Percentiles rank a stretch among this genome's conserved stretches.
These are phyloP conservation scores for Lactarius akahatsu DNA, from an alignment of 768 basidiomycete species.

Conservation along the genomic window DNA sequence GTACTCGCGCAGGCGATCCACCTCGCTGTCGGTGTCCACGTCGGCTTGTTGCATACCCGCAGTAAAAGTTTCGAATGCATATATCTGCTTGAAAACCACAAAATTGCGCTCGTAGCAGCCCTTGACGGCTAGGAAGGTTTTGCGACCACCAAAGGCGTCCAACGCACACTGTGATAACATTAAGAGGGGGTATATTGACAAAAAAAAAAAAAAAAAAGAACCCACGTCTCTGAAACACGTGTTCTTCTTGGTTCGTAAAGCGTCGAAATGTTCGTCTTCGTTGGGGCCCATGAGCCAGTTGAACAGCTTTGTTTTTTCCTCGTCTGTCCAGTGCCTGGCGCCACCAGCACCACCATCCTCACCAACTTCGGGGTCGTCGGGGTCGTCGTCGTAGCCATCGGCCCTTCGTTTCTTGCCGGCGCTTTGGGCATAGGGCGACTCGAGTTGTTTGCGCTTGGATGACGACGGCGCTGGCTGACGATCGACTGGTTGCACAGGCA, in stretches of 20 bases:
- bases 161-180: conserved; percentile 53
- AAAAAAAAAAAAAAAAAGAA: background rate
- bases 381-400: conserved; percentile 28
- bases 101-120: conserved; percentile 86
- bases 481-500: conserved; percentile 27
- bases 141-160: conserved; percentile 71
- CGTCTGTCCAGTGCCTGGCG: conserved; percentile 84
- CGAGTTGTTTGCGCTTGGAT: conserved; percentile 29
- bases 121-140: conserved; percentile 81
- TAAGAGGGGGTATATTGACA: background rate
- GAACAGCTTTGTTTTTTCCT: conserved; percentile 76
- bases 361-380: conserved; percentile 30
- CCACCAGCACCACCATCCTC: conserved; percentile 40
- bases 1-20: conserved; percentile 67
- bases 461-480: conserved; percentile 22
- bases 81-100: conserved; percentile 81
- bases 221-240: conserved; percentile 75
- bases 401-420: conserved; percentile 28
- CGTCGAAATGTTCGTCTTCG: conserved; percentile 76
- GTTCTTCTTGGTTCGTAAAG: conserved; percentile 77
- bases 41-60: conserved; percentile 39
- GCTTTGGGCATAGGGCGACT: conserved; percentile 19
- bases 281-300: conserved; percentile 72
- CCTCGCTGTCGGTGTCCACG: conserved; percentile 50
- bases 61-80: conserved; percentile 60